These are phyloP conservation scores for Curvularia hawaiiensis DNA, from an alignment of 2,329 filamentous ascomycete species.

Conservation along the genomic window DNA sequence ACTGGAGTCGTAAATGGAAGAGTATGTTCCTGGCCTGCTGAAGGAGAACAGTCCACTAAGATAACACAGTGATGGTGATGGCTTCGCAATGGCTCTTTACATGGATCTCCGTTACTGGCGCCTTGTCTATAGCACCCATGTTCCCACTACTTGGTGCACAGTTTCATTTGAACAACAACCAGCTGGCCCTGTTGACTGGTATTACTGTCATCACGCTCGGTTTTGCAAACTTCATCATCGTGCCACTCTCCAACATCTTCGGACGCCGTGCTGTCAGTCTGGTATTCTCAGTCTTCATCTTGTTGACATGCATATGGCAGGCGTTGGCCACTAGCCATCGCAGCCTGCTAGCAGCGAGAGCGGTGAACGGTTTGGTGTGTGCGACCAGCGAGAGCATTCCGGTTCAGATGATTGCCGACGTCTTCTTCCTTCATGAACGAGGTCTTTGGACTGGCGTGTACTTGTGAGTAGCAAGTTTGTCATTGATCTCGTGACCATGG, in stretches of 20 bases:
- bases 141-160: slow-evolving; percentile 50
- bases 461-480: slow-evolving; percentile 32
- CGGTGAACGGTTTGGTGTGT: slow-evolving; percentile 51
- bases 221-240: slow-evolving; percentile 53
- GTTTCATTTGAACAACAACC: slow-evolving; percentile 49
- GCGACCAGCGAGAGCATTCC: slow-evolving; percentile 52
- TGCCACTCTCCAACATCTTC: slow-evolving; percentile 53
- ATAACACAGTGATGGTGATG: slow-evolving; percentile 39
- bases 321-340: slow-evolving; percentile 50
- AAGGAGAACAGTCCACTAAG: background rate
- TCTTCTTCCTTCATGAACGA: slow-evolving; percentile 54
- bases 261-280: slow-evolving; percentile 50
- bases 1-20: slow-evolving; percentile 46
- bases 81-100: slow-evolving; percentile 49
- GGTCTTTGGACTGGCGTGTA: slow-evolving; percentile 49
- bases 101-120: slow-evolving; percentile 51
- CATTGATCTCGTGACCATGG: too few species aligned
- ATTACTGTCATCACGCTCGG: slow-evolving; percentile 53
- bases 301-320: slow-evolving; percentile 52
- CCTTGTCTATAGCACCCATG: slow-evolving; percentile 52
- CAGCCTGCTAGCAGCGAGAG: slow-evolving; percentile 51
- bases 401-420: slow-evolving; percentile 52
- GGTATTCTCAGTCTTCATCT: slow-evolving; percentile 48
- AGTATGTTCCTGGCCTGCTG: slow-evolving; percentile 19
- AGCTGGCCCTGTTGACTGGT: slow-evolving; percentile 50